phyloP scores from a whole-genome alignment of 345 rosid genomes.

The Arabidopsis arenosa region DNA sequence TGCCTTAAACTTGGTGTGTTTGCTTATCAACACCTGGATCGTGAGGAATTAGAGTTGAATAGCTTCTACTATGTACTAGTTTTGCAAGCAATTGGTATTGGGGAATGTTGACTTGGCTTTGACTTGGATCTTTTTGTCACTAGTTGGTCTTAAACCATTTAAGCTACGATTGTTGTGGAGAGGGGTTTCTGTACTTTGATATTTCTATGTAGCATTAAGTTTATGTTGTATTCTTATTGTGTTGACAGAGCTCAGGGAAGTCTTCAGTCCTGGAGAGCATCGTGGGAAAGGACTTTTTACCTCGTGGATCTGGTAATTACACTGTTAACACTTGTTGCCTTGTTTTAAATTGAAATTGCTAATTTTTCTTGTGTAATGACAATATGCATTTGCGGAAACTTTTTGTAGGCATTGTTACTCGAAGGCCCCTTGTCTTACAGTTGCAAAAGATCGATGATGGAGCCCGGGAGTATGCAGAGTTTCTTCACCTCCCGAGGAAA shows the following conservation, averaged over 20 bases:
- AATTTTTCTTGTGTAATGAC: not conserved
- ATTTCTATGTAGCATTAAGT: not conserved
- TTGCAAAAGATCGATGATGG: conserved; percentile 97
- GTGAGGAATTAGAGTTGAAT: conserved; percentile 20
- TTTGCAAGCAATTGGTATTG: not conserved
- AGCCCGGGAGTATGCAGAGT: conserved; percentile 92
- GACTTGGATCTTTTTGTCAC: conserved; percentile 22
- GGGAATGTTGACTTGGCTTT: conserved; percentile 34
- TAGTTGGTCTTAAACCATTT: not conserved
- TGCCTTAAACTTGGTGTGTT: not conserved
- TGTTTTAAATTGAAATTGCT: not conserved
- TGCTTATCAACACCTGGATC: not conserved
- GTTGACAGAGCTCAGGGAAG: conserved; percentile 91
- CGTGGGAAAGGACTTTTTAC: conserved; percentile 96
- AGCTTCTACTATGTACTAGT: not conserved
- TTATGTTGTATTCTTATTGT: conserved; percentile 18
- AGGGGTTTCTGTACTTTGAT: conserved; percentile 15
- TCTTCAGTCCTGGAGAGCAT: conserved; percentile 97
- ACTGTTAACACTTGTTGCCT: conserved; percentile 1
- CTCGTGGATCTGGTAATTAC: conserved; percentile 97
- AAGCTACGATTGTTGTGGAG: conserved; percentile 15
- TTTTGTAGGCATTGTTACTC: conserved; percentile 84
- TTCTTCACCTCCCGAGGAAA: conserved; percentile 88
- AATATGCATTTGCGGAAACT: conserved; percentile 17
- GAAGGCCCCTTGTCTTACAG: conserved; percentile 97